Base-by-base conservation (phyloP, 2,329 filamentous ascomycete species). In the Camptophora hylomeconis region DNA sequence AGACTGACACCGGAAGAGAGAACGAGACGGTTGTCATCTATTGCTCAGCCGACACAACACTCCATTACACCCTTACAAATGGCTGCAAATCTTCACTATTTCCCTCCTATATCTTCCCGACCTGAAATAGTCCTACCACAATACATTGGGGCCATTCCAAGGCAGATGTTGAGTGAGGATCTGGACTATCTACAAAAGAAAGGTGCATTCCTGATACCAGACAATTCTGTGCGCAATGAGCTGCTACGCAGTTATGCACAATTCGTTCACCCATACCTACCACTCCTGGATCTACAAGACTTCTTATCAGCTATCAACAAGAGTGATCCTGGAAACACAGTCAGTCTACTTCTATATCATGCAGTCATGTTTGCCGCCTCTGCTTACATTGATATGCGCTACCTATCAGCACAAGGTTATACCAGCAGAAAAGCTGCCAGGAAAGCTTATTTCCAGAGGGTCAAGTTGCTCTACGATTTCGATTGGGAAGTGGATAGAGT, bases 181-280 rank as follows among this genome's bases (percentile, higher is more conserved):
- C 70, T 92, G 36, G 68, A 75, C 32, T 93, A 89, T 52, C 66
- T 94, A 32, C 69, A 76, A 37, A 70, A 75, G 49, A 94, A 93
- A 61, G 84, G 84, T 4, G 84, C 84, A 1, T 60, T 94, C 41
- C 74, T 74, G 2, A 69, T 94, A 21, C 87, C 87, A 2, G 64
- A 69, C 21, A 54, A 66, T 3, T 57, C 60, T 4, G 61, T 94
- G 19, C 80, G 87, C 46, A 82, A 80, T 50, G 83, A 84, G 35
- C 65, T 94, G 23, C 61, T 95, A 10, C 75, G 76, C 44, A 75
- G 75, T 20, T 94, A 89, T 45, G 67, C 87, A 37, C 80, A 93
- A 57, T 93, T 79, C 51, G 83, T 94, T 5, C 80, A 94, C 51
- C 83, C 86, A 1, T 94, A 82, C 52, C 93, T 94, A 82, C 87